Conservation (phyloP, 1,284 basidiomycete genomes). For the Papiliotrema laurentii region DNA sequence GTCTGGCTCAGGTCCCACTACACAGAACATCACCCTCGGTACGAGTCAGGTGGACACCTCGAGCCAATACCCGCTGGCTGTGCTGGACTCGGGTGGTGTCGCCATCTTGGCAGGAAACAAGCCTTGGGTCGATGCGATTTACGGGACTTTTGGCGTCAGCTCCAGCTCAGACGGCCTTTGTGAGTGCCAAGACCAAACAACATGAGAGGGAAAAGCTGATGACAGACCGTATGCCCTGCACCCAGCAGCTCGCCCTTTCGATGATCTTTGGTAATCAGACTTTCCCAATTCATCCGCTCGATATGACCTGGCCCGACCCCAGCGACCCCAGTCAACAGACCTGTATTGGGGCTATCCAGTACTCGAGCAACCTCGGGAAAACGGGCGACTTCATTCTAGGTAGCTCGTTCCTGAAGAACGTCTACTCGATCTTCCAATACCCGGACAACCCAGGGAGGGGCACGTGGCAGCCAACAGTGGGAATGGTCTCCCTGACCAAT, state of each 20-base stretch:
- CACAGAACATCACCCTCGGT: constrained; percentile 23
- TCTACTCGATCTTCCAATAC: constrained; percentile 46
- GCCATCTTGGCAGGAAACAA: constrained; percentile 36
- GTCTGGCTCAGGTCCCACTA: constrained; percentile 20
- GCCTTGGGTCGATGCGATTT: constrained; percentile 36
- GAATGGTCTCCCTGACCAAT: constrained; percentile 40
- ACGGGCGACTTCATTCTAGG: constrained; percentile 46
- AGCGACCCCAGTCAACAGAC: constrained; percentile 27
- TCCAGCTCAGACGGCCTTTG: constrained; percentile 35
- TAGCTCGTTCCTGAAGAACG: constrained; percentile 46
- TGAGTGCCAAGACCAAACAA: constrained; percentile 17
- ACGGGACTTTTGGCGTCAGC: constrained; percentile 31
- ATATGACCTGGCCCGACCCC: constrained; percentile 42
- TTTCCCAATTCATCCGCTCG: constrained; percentile 44
- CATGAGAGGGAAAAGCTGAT: too few relatives aligned
- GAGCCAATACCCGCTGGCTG: constrained; percentile 32
- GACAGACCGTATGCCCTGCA: constrained; percentile 45
- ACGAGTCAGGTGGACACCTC: constrained; percentile 22
- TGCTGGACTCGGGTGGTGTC: constrained; percentile 46
- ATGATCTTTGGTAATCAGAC: constrained; percentile 36
- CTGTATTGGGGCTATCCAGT: constrained; percentile 45
- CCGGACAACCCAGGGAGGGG: constrained; percentile 30
- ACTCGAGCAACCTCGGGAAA: constrained; percentile 23
- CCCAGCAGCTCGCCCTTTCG: constrained; percentile 33
- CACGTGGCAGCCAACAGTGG: constrained; percentile 44